phyloP scores from a whole-genome alignment of 805 yeast genomes.

The Nakazawaea wickerhamii region DNA sequence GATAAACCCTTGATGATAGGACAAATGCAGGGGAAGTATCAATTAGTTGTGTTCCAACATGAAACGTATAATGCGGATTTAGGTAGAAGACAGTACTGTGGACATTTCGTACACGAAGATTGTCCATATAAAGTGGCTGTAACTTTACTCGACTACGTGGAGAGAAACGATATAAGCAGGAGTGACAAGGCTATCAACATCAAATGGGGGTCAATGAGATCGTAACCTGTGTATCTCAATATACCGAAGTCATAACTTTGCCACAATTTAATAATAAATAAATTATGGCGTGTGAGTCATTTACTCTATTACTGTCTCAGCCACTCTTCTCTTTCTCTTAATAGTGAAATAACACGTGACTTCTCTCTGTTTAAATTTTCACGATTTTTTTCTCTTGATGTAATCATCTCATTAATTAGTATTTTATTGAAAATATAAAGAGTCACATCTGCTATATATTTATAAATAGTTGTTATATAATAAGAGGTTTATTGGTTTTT shows the following conservation, averaged over 20 bases:
- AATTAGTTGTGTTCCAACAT: slow-evolving; percentile 67
- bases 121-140: slow-evolving; percentile 62
- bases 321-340: neutral
- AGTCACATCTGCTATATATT: too few relatives aligned
- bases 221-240: slow-evolving; percentile 10
- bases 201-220: slow-evolving; percentile 13
- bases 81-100: slow-evolving; percentile 45
- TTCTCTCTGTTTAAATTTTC: neutral
- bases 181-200: slow-evolving; percentile 24
- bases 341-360: slow-evolving; percentile 3
- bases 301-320: too few relatives aligned
- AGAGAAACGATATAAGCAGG: slow-evolving; percentile 34
- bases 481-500: too few relatives aligned
- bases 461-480: too few relatives aligned
- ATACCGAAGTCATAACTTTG: too few relatives aligned
- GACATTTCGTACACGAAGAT: slow-evolving; percentile 97
- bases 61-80: slow-evolving; percentile 20
- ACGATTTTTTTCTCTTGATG: neutral
- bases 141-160: slow-evolving; percentile 44
- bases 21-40: slow-evolving; percentile 97
- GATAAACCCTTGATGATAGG: slow-evolving; percentile 87
- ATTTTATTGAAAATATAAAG: neutral
- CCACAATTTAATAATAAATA: neutral
- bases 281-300: neutral
- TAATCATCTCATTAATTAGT: too few relatives aligned